Evolutionary conservation across 2,329 filamentous ascomycete genomes (phyloP).

Genomic region (Phialophora macrospora): DNA sequence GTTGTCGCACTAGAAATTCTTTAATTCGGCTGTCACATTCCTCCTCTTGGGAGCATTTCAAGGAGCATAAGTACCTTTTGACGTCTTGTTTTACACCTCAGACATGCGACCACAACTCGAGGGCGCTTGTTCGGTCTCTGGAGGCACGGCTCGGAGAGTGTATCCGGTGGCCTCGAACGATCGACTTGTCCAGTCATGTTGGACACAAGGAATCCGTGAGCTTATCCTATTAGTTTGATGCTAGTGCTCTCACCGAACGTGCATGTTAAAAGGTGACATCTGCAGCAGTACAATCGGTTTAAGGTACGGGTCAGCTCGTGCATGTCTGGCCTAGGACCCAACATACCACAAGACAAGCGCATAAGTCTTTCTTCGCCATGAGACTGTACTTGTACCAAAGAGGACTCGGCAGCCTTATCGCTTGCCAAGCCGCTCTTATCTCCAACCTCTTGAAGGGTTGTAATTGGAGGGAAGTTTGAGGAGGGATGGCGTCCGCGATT

Average conservation of each 20-base stretch:
- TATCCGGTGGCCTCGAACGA: neutral
- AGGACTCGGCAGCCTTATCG: constrained; percentile 5
- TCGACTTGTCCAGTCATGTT: constrained; percentile 1
- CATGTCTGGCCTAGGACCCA: neutral
- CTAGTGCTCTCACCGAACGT: neutral
- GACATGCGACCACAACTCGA: constrained; percentile 22
- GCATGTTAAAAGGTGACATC: constrained; percentile 2
- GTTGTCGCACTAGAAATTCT: constrained; percentile 22
- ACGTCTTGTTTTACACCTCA: constrained; percentile 24
- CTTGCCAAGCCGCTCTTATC: constrained; percentile 16
- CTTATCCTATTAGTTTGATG: constrained; percentile 1
- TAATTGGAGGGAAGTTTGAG: neutral
- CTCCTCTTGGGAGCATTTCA: neutral
- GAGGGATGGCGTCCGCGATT: no score
- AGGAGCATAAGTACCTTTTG: constrained; percentile 18
- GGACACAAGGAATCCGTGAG: neutral
- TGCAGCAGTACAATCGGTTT: neutral
- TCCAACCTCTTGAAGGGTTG: neutral
- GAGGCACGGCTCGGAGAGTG: constrained; percentile 5
- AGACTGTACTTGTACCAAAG: neutral
- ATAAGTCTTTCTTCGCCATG: neutral
- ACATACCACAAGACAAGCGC: neutral
- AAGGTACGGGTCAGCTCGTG: no score
- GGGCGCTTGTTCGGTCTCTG: constrained; percentile 24
- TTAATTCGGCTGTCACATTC: neutral